Evolutionary conservation across 179 eudicot species (phyloP), one percentile per base, ranked within the genome.

Genomic region (Spergularia azorica): DNA sequence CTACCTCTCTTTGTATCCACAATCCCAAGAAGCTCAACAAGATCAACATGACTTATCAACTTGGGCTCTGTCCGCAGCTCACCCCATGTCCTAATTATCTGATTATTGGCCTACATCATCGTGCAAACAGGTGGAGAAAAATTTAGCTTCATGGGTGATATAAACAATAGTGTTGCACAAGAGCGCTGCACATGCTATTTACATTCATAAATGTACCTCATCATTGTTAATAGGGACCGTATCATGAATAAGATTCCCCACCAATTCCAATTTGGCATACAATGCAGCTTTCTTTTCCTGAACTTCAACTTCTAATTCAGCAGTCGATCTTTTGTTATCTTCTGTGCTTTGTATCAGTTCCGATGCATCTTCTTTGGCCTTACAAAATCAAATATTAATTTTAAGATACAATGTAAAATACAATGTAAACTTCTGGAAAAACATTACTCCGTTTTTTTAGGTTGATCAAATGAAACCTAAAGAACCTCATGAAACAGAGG

Each of bases 231-330:
- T 78, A 50, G 93, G 98, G 75, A 94, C 98, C 13, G 96, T 87
- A 87, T 94, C 96, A 84, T 94, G 98, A 72, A 92, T 87, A 63
- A 94, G 90, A 76, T 94, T 94, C 39, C 98, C 98, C 73, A 94
- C 89, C 46, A 75, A 21, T 74, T 86, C 85, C 83, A 92, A 81
- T 71, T 84, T 89, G 39, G 96, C 88, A 82, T 87, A 69, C 79
- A 92, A 71, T 71, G 82, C 87, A 17, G 83, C 78, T 63, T 79
- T 81, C 77, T 91, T 88, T 83, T 87, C 98, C 70, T 83, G 85
- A 67, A 89, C 98, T 81, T 92, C 93, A 46, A 76, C 90, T 54
- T 90, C 90, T 82, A 86, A 90, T 56, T 85, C 59, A 2, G 85
- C 86, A 43, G 73, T 82, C 43, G 76, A 76, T 20, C 77, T 81